These are phyloP conservation scores for Azolla pinnata DNA, from an alignment of 75 land plant species.

Conservation along the genomic window DNA sequence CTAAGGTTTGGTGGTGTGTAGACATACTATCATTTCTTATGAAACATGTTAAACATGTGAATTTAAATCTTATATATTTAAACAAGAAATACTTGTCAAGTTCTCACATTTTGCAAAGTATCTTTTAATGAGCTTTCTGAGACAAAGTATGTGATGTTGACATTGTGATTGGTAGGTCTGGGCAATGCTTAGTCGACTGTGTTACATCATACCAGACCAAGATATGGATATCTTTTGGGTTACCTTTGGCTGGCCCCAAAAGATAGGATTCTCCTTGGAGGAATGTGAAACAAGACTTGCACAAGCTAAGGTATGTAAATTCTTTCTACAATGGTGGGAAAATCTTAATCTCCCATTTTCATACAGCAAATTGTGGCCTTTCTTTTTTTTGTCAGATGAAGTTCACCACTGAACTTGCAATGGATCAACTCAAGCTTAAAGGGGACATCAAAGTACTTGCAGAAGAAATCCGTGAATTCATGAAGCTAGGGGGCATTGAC, in stretches of 20 bases:
- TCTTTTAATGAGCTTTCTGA: background rate
- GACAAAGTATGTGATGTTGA: no score
- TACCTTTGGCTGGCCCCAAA: slow-evolving; percentile 29
- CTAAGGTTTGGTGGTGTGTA: slow-evolving; percentile 15
- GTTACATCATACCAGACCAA: slow-evolving; percentile 12
- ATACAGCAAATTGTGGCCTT: background rate
- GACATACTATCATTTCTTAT: no score
- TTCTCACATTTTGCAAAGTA: background rate
- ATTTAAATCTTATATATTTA: no score
- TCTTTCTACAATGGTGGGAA: background rate
- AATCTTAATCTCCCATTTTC: background rate
- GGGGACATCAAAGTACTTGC: slow-evolving; percentile 13
- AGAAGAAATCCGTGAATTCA: slow-evolving; percentile 22
- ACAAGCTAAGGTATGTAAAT: slow-evolving; percentile 12
- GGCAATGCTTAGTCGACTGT: slow-evolving; percentile 21
- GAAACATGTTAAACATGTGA: no score
- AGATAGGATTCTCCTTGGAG: slow-evolving; percentile 19
- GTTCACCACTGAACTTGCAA: slow-evolving; percentile 15
- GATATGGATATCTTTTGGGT: slow-evolving; percentile 25
- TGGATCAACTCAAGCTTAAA: slow-evolving; percentile 26
- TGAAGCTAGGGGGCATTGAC: slow-evolving; percentile 23
- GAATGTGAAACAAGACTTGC: slow-evolving; percentile 9
- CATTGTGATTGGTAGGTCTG: no score
- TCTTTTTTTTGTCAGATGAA: slow-evolving; percentile 12
- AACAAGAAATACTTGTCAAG: no score